Percentiles rank a stretch among this genome's conserved stretches.
phyloP scores from a whole-genome alignment of 306 rosid species.

The Boehmeria nivea region DNA sequence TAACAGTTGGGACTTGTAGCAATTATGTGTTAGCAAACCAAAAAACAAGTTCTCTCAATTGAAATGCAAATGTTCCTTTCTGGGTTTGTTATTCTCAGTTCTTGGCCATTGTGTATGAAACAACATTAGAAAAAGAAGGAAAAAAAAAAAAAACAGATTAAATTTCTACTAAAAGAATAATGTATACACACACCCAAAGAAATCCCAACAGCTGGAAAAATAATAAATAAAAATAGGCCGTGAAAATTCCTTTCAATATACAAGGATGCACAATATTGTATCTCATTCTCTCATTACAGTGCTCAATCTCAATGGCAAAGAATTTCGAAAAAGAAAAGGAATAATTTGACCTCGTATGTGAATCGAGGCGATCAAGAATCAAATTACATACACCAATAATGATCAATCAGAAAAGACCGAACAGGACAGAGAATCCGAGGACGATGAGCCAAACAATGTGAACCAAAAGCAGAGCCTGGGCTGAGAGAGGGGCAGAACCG shows the following conservation, averaged over 20 bases:
- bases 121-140: too few species aligned
- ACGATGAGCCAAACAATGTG: slow-evolving; percentile 86
- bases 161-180: too few species aligned
- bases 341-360: background rate
- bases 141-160: too few species aligned
- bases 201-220: too few species aligned
- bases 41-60: too few species aligned
- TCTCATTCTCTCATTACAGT: slow-evolving; percentile 2
- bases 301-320: slow-evolving; percentile 4
- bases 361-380: background rate
- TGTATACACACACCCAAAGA: too few species aligned
- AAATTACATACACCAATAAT: background rate
- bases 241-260: slow-evolving; percentile 2
- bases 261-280: background rate
- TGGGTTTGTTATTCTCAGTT: too few species aligned
- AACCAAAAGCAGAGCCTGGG: slow-evolving; percentile 78
- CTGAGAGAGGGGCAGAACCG: slow-evolving; percentile 62
- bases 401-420: slow-evolving; percentile 54
- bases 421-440: slow-evolving; percentile 63
- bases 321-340: background rate
- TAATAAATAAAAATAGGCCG: too few species aligned
- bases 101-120: too few species aligned
- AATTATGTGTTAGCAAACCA: too few species aligned
- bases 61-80: too few species aligned
- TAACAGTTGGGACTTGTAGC: too few species aligned